A percentile compares a stretch with the other conserved stretches of the same genome.
Evolutionary conservation across 345 rosid genomes (phyloP).

Genomic region (Geranium brycei): DNA sequence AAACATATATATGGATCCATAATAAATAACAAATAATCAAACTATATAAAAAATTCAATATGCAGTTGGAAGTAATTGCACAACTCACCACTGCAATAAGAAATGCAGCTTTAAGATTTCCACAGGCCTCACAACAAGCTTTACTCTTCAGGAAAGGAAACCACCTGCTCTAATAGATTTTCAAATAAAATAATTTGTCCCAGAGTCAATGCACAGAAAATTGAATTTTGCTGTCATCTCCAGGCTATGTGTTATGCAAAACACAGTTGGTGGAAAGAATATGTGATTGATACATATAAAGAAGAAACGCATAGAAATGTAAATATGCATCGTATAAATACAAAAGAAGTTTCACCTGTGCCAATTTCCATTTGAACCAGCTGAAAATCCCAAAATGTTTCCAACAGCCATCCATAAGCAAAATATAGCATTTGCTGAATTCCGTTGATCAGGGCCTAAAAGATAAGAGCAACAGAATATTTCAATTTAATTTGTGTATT

Average conservation of each 20-base stretch:
- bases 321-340: not conserved
- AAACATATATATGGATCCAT: not conserved
- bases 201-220: not conserved
- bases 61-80: not conserved
- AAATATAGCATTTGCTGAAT: constrained; percentile 85
- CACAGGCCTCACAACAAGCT: constrained; percentile 97
- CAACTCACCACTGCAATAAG: constrained; percentile 80
- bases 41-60: no score
- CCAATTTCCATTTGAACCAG: constrained; percentile 93
- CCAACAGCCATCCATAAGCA: constrained; percentile 99
- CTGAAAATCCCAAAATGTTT: constrained; percentile 88
- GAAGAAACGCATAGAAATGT: not conserved
- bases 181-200: not conserved
- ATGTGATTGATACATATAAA: not conserved
- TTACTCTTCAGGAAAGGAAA: constrained; percentile 82
- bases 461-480: constrained; percentile 9
- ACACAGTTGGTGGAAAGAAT: not conserved
- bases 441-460: constrained; percentile 85
- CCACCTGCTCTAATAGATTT: constrained; percentile 48
- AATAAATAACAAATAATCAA: not conserved
- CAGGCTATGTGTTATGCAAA: not conserved
- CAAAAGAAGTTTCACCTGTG: constrained; percentile 44
- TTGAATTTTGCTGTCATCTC: not conserved
- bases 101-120: constrained; percentile 94
- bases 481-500: not conserved